Base-by-base conservation (phyloP, 78 protist species). In the Dictyostelium citrinum region DNA sequence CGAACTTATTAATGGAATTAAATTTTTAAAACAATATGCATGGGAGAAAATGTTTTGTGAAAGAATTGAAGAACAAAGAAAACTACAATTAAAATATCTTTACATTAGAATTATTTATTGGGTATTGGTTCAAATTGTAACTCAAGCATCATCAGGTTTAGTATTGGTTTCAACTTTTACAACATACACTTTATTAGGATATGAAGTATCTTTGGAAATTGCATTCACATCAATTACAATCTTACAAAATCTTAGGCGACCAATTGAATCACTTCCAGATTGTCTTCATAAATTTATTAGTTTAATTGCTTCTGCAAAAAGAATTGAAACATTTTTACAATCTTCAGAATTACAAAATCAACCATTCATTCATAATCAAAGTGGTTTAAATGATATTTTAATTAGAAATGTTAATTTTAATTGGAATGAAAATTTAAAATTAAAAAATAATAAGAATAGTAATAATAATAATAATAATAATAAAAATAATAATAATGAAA, bases 31-130 rank as follows among this genome's bases (percentile, higher is more conserved):
- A 75, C 24, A 60, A 22, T 86, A 86, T 86, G 84, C 83, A 14
- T 86, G 84, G 83, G 92, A 86, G 22, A 67, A 41, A 17, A 67
- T 81, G 27, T 86, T 86, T 51, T 61, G 78, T 24, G 84, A 86
- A 24, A 33, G 72, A 45, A 77, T 86, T 29, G 24, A 45, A 29
- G 24, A 14, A 17, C n/a, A 71, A 27, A 29, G 92, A 41, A 31
- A 39, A 27, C 10, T 39, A 27, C 92, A 86, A 77, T 17, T 86
- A 33, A 12, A 17, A 45, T 60, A 14, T 22, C 39, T 77, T 2
- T 9, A 43, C 1, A 61, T 9, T 5, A 49, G 84, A 20, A 64
- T 41, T 27, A 8, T 86, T 0, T 75, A 41, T 61, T 86, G 83
- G 84, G 14, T 81, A 20, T 33, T 58, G 24, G 37, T 45, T 17